Evolutionary conservation across 2,329 filamentous ascomycete species (phyloP).

Genomic region (Xylariaceae sp.): DNA sequence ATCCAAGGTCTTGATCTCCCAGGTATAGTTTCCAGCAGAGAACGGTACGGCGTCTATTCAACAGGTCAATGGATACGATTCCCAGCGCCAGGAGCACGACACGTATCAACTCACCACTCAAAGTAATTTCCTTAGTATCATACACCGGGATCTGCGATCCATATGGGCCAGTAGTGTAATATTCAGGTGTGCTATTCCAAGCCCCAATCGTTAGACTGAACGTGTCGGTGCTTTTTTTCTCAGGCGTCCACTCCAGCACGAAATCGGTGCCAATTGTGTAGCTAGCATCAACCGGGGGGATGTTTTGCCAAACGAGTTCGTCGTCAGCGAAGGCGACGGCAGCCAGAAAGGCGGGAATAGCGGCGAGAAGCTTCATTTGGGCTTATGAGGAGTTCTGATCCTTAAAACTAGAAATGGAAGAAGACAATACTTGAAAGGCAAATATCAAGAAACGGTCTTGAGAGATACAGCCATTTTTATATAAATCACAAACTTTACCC

Average conservation of each 20-base stretch:
- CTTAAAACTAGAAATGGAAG: too few species aligned
- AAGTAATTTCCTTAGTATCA: neutral
- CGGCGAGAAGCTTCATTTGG: conserved; percentile 2
- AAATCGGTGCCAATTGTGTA: conserved; percentile 1
- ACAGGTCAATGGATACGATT: too few species aligned
- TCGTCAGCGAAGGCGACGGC: neutral
- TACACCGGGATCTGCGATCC: neutral
- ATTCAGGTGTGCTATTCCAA: neutral
- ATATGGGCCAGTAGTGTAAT: neutral
- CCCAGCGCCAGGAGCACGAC: too few species aligned
- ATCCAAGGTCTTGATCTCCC: neutral
- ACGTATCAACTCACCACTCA: neutral
- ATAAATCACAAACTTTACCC: too few species aligned
- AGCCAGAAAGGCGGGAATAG: conserved; percentile 2
- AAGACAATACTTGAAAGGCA: too few species aligned
- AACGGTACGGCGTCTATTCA: neutral
- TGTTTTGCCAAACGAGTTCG: conserved; percentile 1
- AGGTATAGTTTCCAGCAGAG: neutral
- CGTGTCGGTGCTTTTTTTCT: neutral
- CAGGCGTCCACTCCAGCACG: conserved; percentile 2
- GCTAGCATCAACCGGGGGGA: conserved; percentile 5
- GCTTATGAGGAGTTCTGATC: too few species aligned
- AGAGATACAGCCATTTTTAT: too few species aligned
- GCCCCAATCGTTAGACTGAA: neutral
- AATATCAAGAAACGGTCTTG: too few species aligned